These are phyloP conservation scores for Entomortierella lignicola DNA, from an alignment of 192 early-diverging fungal species.

Conservation along the genomic window DNA sequence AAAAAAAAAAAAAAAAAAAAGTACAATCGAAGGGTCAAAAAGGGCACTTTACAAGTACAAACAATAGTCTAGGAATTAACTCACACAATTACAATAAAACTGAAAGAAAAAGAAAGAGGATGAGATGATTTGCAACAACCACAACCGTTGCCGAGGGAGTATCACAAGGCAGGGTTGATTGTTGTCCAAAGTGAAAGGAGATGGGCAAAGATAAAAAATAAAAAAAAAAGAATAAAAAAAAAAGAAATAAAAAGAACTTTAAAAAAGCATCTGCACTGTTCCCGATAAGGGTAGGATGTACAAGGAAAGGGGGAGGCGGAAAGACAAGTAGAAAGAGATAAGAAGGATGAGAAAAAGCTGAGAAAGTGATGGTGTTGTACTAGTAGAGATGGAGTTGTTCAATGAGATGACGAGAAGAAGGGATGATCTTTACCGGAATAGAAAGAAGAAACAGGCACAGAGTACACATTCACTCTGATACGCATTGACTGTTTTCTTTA, in stretches of 20 bases:
- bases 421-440: neutral
- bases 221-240: neutral
- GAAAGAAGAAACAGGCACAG: neutral
- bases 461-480: no score
- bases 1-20: neutral
- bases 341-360: neutral
- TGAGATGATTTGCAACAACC: neutral
- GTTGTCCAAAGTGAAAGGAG: neutral
- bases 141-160: neutral
- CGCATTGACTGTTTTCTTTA: no score
- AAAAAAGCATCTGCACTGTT: neutral
- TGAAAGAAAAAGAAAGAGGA: neutral
- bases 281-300: neutral
- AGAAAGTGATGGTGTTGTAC: neutral
- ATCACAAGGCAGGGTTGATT: neutral
- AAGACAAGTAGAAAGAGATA: neutral
- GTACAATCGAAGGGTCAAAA: neutral
- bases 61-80: neutral
- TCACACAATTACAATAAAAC: neutral
- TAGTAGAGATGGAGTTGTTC: no score
- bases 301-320: neutral
- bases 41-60: no score
- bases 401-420: neutral
- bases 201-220: neutral
- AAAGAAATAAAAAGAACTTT: neutral